These are phyloP conservation scores for Quillaja saponaria DNA, from an alignment of 306 rosid species.

Conservation along the genomic window DNA sequence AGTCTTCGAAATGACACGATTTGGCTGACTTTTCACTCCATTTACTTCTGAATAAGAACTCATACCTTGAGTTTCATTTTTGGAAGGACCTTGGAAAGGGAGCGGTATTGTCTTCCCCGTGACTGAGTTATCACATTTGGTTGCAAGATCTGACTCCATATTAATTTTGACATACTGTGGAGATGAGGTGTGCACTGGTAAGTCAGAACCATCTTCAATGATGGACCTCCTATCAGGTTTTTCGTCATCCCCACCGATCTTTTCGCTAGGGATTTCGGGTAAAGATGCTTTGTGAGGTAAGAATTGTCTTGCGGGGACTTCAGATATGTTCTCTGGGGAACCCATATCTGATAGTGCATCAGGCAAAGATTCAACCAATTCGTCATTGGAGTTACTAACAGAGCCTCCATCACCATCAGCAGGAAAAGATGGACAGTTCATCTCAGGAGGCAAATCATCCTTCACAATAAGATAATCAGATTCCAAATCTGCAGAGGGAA, in stretches of 20 bases:
- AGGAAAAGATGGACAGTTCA: conserved; percentile 34
- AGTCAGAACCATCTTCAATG: conserved; percentile 43
- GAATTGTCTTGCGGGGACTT: conserved; percentile 34
- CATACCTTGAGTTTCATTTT: conserved; percentile 39
- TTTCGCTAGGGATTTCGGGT: conserved; percentile 32
- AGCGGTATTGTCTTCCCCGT: conserved; percentile 42
- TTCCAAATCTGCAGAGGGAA: conserved; percentile 42
- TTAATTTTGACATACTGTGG: conserved; percentile 27
- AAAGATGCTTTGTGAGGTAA: conserved; percentile 30
- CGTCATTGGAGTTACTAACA: conserved; percentile 42
- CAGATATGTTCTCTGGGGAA: conserved; percentile 48
- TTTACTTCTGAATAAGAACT: conserved; percentile 35
- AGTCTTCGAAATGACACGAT: conserved; percentile 21
- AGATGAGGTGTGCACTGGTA: conserved; percentile 29
- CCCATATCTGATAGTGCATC: conserved; percentile 34
- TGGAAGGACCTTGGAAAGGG: conserved; percentile 44
- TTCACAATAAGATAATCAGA: conserved; percentile 41
- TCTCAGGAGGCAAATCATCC: conserved; percentile 42
- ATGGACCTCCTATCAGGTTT: conserved; percentile 33
- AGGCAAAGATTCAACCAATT: conserved; percentile 45
- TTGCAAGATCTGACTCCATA: conserved; percentile 36
- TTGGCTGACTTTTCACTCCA: conserved; percentile 49
- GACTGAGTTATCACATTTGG: conserved; percentile 32
- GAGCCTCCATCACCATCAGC: conserved; percentile 37
- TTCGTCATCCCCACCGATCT: conserved; percentile 42